phyloP scores from a whole-genome alignment of 305 asterid genomes.

The Andrographis paniculata region DNA sequence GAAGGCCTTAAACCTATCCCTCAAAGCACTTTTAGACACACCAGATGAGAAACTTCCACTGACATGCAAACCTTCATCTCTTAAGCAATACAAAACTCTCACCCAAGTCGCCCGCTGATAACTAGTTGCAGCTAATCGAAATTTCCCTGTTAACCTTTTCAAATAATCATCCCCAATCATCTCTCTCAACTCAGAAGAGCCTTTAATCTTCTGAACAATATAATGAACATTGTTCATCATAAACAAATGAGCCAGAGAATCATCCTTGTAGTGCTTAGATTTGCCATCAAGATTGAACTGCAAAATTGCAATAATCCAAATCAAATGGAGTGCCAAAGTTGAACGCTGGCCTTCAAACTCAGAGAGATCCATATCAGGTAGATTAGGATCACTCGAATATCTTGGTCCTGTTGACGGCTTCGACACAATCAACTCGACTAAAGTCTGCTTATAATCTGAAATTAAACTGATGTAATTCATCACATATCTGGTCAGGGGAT shows the following conservation, averaged over 20 bases:
- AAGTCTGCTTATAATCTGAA: slow-evolving; percentile 56
- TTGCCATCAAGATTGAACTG: slow-evolving; percentile 56
- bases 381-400: slow-evolving; percentile 46
- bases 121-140: slow-evolving; percentile 43
- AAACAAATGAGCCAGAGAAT: slow-evolving; percentile 49
- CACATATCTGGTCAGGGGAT: slow-evolving; percentile 74
- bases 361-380: slow-evolving; percentile 57
- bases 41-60: slow-evolving; percentile 10
- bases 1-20: slow-evolving; percentile 66
- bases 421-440: slow-evolving; percentile 51
- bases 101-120: slow-evolving; percentile 67
- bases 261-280: slow-evolving; percentile 49
- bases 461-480: slow-evolving; percentile 73
- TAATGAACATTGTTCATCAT: slow-evolving; percentile 80
- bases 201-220: slow-evolving; percentile 52
- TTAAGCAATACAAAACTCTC: slow-evolving; percentile 59
- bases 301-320: slow-evolving; percentile 53
- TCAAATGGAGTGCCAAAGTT: slow-evolving; percentile 51
- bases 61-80: slow-evolving; percentile 63
- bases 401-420: slow-evolving; percentile 56
- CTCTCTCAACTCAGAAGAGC: slow-evolving; percentile 54
- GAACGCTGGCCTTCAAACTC: slow-evolving; percentile 46
- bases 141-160: slow-evolving; percentile 41
- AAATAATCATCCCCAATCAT: slow-evolving; percentile 65
- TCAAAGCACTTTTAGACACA: slow-evolving; percentile 53